Base-by-base conservation (phyloP, 2,329 filamentous ascomycete species). In the Fusarium musae region DNA sequence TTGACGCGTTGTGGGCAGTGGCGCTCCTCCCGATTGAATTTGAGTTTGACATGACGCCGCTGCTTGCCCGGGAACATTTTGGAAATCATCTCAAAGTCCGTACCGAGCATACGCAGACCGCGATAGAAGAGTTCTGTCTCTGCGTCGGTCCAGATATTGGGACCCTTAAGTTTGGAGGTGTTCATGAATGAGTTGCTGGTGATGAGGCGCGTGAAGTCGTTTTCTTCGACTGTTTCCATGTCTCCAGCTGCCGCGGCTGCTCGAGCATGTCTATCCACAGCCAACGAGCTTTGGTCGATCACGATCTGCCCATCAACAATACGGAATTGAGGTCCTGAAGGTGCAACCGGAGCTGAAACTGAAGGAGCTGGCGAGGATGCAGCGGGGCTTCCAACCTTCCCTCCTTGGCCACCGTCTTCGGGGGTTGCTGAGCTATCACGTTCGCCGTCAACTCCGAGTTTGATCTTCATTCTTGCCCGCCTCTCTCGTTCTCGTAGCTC, bases 11-110 rank as follows among this genome's bases (percentile, higher is more conserved):
- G 82, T 0, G 92, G 90, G 71, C 92, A 87, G 59, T 89, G 85
- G 39, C 89, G 87, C 82, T 96, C 93, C 82, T 96, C 94, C 69
- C 92, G 91, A 77, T 92, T 93, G 83, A 94, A 96, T 80, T 96
- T 96, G 73, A 92, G 87, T 83, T 96, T 96, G 82, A 96, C 88
- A 80, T 93, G 90, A 37, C 91, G 88, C 23, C 94, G 88, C 67
- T 89, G 92, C 78, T 92, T 91, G 71, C 89, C 88, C 2, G 90
- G 89, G 78, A 97, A 95, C 87, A 95, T 90, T 75, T 90, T 89
- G 66, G 89, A 88, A 75, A 97, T 95, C 82, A 93, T 93, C 79
- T 92, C 88, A 79, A 96, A 97, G 79, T 96, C 93, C 3, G 93
- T 96, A 63, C 94, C 94, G 78, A 94, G 95, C 87, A 92, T 93